Evolutionary conservation across 352 stramenopile genomes (phyloP).

Genomic region (Globisporangium rhizosaccharum): DNA sequence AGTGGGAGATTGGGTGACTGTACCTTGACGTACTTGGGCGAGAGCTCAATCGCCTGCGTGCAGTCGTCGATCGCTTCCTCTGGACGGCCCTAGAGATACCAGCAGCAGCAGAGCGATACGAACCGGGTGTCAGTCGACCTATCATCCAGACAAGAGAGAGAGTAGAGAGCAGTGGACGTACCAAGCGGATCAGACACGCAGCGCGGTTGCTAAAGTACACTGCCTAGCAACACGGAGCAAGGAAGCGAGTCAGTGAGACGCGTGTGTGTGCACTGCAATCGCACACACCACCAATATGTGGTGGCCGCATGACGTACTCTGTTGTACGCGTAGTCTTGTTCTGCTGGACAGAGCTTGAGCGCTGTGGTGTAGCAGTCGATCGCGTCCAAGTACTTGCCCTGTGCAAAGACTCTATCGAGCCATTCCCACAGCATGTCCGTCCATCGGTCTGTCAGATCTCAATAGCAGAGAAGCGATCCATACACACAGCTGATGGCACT

Average conservation of each 20-base stretch:
- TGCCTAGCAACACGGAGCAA: conserved; percentile 23
- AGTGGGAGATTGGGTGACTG: background rate
- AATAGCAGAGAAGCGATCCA: background rate
- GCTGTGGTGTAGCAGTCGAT: conserved; percentile 84
- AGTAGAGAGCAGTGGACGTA: conserved; percentile 9
- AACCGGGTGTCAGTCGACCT: background rate
- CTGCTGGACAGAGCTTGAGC: conserved; percentile 67
- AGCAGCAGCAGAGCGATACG: background rate
- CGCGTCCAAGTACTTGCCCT: conserved; percentile 68
- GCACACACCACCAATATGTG: background rate
- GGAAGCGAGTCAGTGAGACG: background rate
- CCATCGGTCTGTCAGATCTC: background rate
- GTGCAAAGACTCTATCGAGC: conserved; percentile 50
- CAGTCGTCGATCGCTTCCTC: conserved; percentile 94
- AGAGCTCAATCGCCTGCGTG: conserved; percentile 90
- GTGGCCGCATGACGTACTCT: conserved; percentile 23
- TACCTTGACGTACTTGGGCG: conserved; percentile 96
- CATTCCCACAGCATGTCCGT: background rate
- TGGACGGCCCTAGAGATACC: conserved; percentile 26
- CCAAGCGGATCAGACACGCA: conserved; percentile 66
- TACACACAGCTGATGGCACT: background rate
- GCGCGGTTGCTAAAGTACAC: conserved; percentile 87
- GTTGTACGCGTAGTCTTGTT: conserved; percentile 80
- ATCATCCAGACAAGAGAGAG: background rate
- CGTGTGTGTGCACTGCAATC: background rate